Evolutionary conservation across 2,329 filamentous ascomycete genomes (phyloP).

Genomic region (Colletotrichum coccodes): DNA sequence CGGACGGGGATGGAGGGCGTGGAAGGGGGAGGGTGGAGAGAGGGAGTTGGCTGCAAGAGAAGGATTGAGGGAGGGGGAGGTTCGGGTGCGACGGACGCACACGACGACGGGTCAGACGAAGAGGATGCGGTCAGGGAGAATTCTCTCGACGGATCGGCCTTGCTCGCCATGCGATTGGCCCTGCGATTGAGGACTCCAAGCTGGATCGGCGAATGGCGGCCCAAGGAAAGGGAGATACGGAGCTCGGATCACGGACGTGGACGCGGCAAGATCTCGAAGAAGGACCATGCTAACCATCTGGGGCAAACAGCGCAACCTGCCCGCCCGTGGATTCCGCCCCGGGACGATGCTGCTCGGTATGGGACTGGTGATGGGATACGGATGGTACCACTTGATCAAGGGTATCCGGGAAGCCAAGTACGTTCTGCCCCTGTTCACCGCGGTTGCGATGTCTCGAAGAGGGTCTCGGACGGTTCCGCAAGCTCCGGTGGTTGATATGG

Average conservation of each 20-base stretch:
- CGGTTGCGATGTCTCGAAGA: not conserved
- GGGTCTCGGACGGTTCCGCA: not conserved
- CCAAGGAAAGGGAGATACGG: not conserved
- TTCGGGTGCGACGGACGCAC: too few species aligned
- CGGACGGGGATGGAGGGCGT: not conserved
- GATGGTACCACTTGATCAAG: conserved; percentile 86
- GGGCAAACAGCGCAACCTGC: conserved; percentile 81
- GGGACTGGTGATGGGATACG: conserved; percentile 84
- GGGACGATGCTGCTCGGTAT: conserved; percentile 80
- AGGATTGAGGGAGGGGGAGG: too few species aligned
- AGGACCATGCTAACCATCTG: conserved; percentile 33
- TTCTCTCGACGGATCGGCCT: not conserved
- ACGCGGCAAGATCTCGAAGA: not conserved
- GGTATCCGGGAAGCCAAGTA: conserved; percentile 94
- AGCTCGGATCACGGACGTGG: not conserved
- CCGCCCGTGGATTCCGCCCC: conserved; percentile 89
- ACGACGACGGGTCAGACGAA: not conserved
- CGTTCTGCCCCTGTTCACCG: conserved; percentile 42
- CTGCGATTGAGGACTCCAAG: not conserved
- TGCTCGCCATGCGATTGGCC: not conserved
- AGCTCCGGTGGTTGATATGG: not conserved
- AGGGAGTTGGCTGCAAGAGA: not conserved
- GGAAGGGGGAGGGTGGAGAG: not conserved
- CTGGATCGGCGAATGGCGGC: not conserved
- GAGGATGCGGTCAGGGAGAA: not conserved